Conservation (phyloP, 192 early-diverging fungal species). For the Coemansia sp. region DNA sequence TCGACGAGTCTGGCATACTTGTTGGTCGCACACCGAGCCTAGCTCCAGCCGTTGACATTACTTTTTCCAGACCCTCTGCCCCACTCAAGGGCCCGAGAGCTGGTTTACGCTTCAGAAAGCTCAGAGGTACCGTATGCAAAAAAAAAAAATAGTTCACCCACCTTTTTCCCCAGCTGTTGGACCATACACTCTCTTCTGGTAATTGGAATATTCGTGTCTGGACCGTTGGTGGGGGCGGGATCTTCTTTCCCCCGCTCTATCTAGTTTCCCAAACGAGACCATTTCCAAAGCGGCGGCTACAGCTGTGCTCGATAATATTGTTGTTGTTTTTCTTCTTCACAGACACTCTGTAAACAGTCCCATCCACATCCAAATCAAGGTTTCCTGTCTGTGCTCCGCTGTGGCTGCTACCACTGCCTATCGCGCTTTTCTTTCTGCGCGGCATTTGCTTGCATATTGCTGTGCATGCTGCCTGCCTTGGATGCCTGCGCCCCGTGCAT, state of each 20-base stretch:
- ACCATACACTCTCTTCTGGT: background rate
- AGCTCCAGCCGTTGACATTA: constrained; percentile 56
- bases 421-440: background rate
- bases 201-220: background rate
- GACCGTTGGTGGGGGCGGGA: constrained; percentile 5
- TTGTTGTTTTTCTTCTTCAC: constrained; percentile 23
- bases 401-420: constrained; percentile 1
- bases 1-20: constrained; percentile 31
- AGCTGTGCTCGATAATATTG: constrained; percentile 11
- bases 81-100: constrained; percentile 37
- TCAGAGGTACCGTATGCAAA: constrained; percentile 36
- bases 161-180: background rate
- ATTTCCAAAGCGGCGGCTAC: background rate
- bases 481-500: constrained; percentile 10
- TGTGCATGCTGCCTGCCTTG: constrained; percentile 13
- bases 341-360: background rate
- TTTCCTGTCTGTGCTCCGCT: background rate
- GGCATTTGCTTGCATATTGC: constrained; percentile 3
- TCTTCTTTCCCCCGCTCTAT: background rate
- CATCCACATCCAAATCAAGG: background rate
- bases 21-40: constrained; percentile 43
- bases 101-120: constrained; percentile 44
- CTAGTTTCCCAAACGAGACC: constrained; percentile 4
- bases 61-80: constrained; percentile 50
- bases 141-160: background rate